Conservation (phyloP, 2,329 filamentous ascomycete species). For the Oidium heveae region DNA sequence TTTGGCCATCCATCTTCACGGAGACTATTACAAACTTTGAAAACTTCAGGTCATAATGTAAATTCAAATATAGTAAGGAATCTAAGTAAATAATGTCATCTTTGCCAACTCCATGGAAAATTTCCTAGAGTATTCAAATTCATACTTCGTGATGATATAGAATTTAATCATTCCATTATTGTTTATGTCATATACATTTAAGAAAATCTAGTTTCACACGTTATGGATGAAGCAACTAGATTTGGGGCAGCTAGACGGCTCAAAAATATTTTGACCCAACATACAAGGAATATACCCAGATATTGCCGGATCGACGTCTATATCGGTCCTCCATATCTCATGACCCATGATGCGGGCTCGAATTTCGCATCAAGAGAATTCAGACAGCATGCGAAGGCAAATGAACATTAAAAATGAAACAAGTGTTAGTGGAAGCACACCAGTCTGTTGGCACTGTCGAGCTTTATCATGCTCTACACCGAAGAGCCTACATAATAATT, state of each 20-base stretch:
- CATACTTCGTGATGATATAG: background rate
- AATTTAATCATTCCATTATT: background rate
- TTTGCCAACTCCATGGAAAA: slow-evolving; percentile 1
- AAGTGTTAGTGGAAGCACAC: too few relatives aligned
- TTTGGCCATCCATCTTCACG: background rate
- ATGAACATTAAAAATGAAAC: too few relatives aligned
- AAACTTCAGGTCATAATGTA: background rate
- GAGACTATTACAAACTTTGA: background rate
- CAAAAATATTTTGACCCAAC: background rate
- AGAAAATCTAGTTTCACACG: background rate
- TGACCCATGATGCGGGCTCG: background rate
- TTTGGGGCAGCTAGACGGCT: background rate
- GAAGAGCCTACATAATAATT: too few relatives aligned
- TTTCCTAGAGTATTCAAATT: background rate
- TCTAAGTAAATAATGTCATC: background rate
- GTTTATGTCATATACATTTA: background rate
- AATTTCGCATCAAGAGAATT: slow-evolving; percentile 3
- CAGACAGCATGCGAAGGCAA: background rate
- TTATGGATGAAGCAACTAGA: background rate
- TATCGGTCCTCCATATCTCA: background rate
- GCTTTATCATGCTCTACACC: too few relatives aligned
- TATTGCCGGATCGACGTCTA: slow-evolving; percentile 2
- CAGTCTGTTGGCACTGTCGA: too few relatives aligned
- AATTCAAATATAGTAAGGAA: background rate
- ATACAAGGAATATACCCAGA: background rate